A percentile compares a stretch with the other conserved stretches of the same genome.
These are phyloP conservation scores for Thymus quinquecostatus DNA, from an alignment of 257 asterid species.

Conservation along the genomic window DNA sequence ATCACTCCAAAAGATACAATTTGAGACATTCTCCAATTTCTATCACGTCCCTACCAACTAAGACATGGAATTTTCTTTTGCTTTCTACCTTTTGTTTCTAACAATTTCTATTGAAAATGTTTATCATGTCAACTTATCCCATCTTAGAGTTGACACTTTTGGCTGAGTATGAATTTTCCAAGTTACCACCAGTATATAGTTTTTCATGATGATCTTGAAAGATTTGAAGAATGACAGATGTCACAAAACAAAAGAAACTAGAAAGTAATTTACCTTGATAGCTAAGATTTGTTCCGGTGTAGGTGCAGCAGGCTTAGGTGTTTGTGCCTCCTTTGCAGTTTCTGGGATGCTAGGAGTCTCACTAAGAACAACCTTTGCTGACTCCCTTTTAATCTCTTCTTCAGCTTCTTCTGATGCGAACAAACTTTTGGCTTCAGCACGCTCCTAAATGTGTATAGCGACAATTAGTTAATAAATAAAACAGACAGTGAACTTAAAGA, in stretches of 20 bases:
- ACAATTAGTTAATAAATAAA: constrained; percentile 17
- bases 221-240: constrained; percentile 23
- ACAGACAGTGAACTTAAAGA: constrained; percentile 4
- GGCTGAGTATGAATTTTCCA: not conserved
- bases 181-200: constrained; percentile 7
- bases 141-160: constrained; percentile 18
- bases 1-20: not conserved
- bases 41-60: not conserved
- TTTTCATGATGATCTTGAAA: constrained; percentile 1
- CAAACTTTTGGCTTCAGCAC: constrained; percentile 75
- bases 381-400: constrained; percentile 81
- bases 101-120: not conserved
- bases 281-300: constrained; percentile 96
- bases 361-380: constrained; percentile 76
- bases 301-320: constrained; percentile 78
- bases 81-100: constrained; percentile 6
- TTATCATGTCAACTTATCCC: constrained; percentile 10
- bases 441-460: constrained; percentile 61
- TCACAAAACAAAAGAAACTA: constrained; percentile 17
- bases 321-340: constrained; percentile 63
- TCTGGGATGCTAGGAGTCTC: constrained; percentile 67
- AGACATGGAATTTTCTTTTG: constrained; percentile 11
- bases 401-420: constrained; percentile 95
- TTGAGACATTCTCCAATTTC: constrained; percentile 2
- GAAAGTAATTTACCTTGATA: constrained; percentile 64